Evolutionary conservation across 148 eudicot species (phyloP), one percentile per base, ranked within the genome.

Genomic region (Tetragonia tetragonoides): DNA sequence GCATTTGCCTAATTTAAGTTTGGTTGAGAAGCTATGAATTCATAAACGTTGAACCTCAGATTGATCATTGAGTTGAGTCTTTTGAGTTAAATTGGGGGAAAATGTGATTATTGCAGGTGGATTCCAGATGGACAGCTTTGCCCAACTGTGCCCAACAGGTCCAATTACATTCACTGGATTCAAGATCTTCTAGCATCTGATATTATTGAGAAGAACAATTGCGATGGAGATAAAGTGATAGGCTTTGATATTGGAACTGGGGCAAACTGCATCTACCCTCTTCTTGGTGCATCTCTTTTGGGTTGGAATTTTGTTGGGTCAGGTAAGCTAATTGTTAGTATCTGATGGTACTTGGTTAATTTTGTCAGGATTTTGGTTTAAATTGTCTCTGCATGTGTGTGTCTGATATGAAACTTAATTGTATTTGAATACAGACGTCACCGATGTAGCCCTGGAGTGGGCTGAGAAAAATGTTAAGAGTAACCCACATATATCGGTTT

Each of bases 111-210:
- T 39, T 67, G 38, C 77, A 94, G 98, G 98, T 95, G 99, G 99
- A 95, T 95, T 84, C 99, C 97, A 51, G 94, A 95, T 87, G 97
- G 97, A 76, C 99, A 91, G 88, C 91, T 95, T 18, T 95, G 99
- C 81, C 99, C 99, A 41, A 95, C 99, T 21, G 97, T 95, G 81
- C 97, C 99, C 21, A 95, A 95, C 79, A 90, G 99, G 89, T 93
- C 92, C 34, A 95, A 95, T 79, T 95, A 95, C 83, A 95, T 93
- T 53, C 97, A 91, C 75, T 95, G 99, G 99, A 87, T 91, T 80
- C 97, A 93, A 82, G 99, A 93, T 84, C 93, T 95, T 51, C 73
- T 93, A 70, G 86, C 91, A 73, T 91, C 97, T 39, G 92, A 91
- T 65, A 79, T 90, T 64, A 90, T 93, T 68, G 81, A 84, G 51